A percentile compares a stretch with the other conserved stretches of the same genome.
Evolutionary conservation across 257 asterid species (phyloP).

Genomic region (Fraxinus excelsior): DNA sequence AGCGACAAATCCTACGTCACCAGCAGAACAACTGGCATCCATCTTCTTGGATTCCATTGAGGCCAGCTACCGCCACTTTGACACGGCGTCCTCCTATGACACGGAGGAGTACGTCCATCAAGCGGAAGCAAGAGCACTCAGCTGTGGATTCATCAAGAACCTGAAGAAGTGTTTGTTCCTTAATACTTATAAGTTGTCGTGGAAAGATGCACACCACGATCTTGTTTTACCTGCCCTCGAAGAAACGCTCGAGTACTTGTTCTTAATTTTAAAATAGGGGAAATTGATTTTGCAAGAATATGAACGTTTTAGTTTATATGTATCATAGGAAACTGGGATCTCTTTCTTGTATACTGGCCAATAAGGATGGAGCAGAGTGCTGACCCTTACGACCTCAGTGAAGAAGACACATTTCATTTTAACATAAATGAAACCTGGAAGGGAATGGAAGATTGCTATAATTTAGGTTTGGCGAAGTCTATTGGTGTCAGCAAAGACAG

Average conservation of each 20-base stretch:
- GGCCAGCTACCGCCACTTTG: too few relatives aligned
- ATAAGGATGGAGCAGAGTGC: neutral
- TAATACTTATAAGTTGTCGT: constrained; percentile 32
- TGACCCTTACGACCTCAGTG: neutral
- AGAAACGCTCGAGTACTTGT: too few relatives aligned
- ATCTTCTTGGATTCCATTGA: too few relatives aligned
- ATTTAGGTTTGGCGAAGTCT: constrained; percentile 52
- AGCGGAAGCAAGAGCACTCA: too few relatives aligned
- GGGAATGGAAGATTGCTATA: constrained; percentile 55
- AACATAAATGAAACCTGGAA: constrained; percentile 51
- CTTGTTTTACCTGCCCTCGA: too few relatives aligned
- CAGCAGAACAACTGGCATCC: too few relatives aligned
- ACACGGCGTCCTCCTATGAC: too few relatives aligned
- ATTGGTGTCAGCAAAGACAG: constrained; percentile 65
- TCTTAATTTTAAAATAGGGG: too few relatives aligned
- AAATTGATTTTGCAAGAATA: too few relatives aligned
- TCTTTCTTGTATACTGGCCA: constrained; percentile 46
- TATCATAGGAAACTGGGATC: constrained; percentile 44
- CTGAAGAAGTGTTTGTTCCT: constrained; percentile 46
- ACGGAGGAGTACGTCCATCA: too few relatives aligned
- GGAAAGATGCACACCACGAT: too few relatives aligned
- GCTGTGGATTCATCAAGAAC: constrained; percentile 29
- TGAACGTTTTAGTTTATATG: neutral
- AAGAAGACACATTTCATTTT: constrained; percentile 39
- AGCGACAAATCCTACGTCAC: too few relatives aligned